Evolutionary conservation across 257 asterid genomes (phyloP), one percentile per base, ranked within the genome.

Genomic region (Nicotiana sylvestris): DNA sequence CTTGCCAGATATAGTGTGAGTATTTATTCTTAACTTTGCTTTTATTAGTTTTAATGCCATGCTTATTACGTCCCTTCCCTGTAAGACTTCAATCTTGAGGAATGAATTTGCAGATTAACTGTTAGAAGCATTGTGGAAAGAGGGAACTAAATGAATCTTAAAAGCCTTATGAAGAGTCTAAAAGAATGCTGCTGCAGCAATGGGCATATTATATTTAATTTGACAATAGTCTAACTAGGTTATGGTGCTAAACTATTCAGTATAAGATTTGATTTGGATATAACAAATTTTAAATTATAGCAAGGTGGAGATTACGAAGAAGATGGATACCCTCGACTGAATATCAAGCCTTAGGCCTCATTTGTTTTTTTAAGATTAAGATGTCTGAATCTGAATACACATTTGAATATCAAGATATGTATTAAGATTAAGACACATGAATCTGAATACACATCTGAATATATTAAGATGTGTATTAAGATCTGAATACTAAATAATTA

Each of bases 1-100:
- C 81, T 69, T 88, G 32, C 98, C 98, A 0, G 93, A 96, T 81
- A 87, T 96, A 81, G 86, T 96, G 99, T 94, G 84, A 86, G 95
- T 82, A 66, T 43, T n/a, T 61, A 3, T n/a, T 77, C 72, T 67
- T 27, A 15, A 74, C 15, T 49, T 74, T 49, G 27, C 27, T 74
- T 74, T 74, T 13, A 39, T 74, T 74, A 72, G 25, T 49, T 46
- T 12, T 25, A 3, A 39, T 27, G 15, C 39, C 43, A 46, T 4
- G 33, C 60, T 33, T 25, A 72, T 15, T 74, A 49, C 80, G 51
- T 72, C 29, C 62, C 80, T 49, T 25, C 13, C n/a, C 25, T 49
- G 80, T 49, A 25, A 13, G 29, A 6, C 27, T 27, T 46, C 6
- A 70, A 46, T 72, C 78, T 43, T 46, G 60, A 69, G 57, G 61